Evolutionary conservation across 139 green algal genomes (phyloP), one percentile per base, ranked within the genome.

Genomic region (Chloropicon primus): DNA sequence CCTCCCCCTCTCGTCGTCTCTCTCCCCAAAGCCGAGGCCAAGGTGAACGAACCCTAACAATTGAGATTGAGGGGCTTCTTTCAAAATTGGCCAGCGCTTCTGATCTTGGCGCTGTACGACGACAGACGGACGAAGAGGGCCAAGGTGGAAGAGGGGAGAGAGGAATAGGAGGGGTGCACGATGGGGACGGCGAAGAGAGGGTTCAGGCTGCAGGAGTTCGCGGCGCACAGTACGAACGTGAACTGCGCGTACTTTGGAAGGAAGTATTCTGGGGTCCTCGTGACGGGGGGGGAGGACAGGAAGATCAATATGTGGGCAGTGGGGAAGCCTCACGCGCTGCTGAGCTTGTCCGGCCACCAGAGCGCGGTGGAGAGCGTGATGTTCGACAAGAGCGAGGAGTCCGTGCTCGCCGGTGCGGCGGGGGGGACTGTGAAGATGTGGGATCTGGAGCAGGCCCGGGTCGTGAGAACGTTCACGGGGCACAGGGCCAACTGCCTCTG

Each of bases 221-320:
- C 80, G 2, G 91, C 89, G 10, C 91, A 96, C 71, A 76, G 27
- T n/a, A 79, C 82, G 22, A 86, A 86, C 53, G 89, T 94, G 0
- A 93, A 90, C 80, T 96, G 90, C 72, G 54, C 90, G 2, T 88
- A 88, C 25, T 89, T 96, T 71, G 91, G 91, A 2, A 80, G 87
- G 0, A 89, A 89, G 82, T 90, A 85, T 53, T 81, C 82, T 2
- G 87, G 87, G 1, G 86, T 94, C 2, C 82, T 96, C 1, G 91
- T 91, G 0, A 96, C 91, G 0, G 91, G 91, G n/a, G 90, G 90
- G 10, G 91, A 96, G n/a, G 91, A 96, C 85, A 91, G 87, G 53
- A 90, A 89, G 25, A 89, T 96, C n/a, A 94, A 96, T 54, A 79
- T 96, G 0, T 96, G 89, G 89, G 84, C 88, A 0, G 89, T 94